phyloP scores from a whole-genome alignment of 164 flowering plant species.

The Nymphaea colorata region DNA sequence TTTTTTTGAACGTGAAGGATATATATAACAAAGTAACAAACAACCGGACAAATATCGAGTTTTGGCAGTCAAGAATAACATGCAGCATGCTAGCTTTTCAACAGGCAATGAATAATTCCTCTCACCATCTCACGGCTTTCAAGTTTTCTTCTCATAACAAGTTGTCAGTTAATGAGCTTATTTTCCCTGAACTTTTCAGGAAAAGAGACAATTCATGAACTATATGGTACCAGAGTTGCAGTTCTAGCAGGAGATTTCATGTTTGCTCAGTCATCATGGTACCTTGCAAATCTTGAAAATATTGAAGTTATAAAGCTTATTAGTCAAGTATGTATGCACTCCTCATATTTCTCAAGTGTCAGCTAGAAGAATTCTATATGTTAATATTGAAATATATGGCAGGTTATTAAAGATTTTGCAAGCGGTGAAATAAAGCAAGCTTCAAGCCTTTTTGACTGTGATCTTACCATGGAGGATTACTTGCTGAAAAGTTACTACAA shows the following conservation, averaged over 20 bases:
- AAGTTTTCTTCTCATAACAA: no score
- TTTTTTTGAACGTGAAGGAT: no score
- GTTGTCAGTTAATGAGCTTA: no score
- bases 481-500: constrained; percentile 83
- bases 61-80: background rate
- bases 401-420: constrained; percentile 98
- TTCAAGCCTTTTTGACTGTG: constrained; percentile 82
- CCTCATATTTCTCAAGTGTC: background rate
- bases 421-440: constrained; percentile 99
- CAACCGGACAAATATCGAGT: background rate
- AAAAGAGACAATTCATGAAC: constrained; percentile 83
- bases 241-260: constrained; percentile 94
- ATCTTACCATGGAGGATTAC: constrained; percentile 56
- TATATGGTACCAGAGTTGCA: constrained; percentile 89
- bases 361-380: background rate
- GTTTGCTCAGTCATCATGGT: constrained; percentile 99
- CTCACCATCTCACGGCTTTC: background rate
- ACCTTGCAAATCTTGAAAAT: constrained; percentile 94
- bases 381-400: constrained; percentile 3
- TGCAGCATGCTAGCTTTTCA: background rate
- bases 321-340: constrained; percentile 50
- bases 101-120: background rate
- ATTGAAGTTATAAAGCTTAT: constrained; percentile 94
- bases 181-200: constrained; percentile 28
- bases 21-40: no score